Evolutionary conservation across 768 basidiomycete species (phyloP), one percentile per base, ranked within the genome.

Genomic region (Russula dissimulans): DNA sequence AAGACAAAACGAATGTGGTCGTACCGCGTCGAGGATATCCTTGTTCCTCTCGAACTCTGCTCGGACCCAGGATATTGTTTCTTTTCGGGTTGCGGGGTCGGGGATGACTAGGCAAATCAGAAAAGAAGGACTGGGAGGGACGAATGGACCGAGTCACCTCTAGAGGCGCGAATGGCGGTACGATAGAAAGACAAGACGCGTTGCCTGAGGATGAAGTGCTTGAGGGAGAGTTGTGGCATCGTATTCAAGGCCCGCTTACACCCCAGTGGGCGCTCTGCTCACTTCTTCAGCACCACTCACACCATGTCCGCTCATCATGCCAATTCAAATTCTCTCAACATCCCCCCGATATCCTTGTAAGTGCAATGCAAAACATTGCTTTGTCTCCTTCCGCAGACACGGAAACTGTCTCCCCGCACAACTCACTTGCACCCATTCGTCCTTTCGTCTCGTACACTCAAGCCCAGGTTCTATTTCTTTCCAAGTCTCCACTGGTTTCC

Each of bases 31-130:
- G 11, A 75, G 69, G 43, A 87, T 67, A 67, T 83, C 69, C 60
- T 71, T 78, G 65, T 82, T 84, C 60, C 82, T 75, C 67, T 89
- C 84, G 65, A 91, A 81, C 71, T 90, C 87, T 51, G 73, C 68
- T 32, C 89, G 83, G 70, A 91, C 81, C 87, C 89, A 91, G 22
- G 70, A 67, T 7, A 89, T 71, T 0, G 88, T 88, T 66, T 91
- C 88, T 60, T 71, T 71, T 60, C 89, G 79, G 32, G 85, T 77
- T 59, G 69, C 68, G 54, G 76, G 77, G 72, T 90, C 80, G 39
- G 81, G 81, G 52, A 91, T 84, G 44, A 70, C 89, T 90, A 64
- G 45, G 56, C 0, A n/a, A 17, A 29, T 47, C 39, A 63, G 68
- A 56, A n/a, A 57, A 36, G 34, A 56, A 52, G n/a, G 32, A 36